Conservation (phyloP, 2,329 filamentous ascomycete species). For the Aspergillus versicolor region DNA sequence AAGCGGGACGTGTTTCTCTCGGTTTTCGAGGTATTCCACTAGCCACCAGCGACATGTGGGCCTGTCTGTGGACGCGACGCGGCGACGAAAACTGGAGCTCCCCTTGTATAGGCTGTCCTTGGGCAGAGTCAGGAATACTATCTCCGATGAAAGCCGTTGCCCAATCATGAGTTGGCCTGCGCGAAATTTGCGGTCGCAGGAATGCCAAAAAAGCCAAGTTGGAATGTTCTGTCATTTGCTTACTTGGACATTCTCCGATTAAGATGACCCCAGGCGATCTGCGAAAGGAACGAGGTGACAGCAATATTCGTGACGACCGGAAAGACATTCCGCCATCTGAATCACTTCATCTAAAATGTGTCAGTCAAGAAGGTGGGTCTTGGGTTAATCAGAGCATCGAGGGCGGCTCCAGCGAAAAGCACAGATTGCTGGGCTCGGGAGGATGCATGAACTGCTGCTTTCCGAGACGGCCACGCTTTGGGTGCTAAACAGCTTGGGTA, state of each 20-base stretch:
- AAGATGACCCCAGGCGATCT: neutral
- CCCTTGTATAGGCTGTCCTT: neutral
- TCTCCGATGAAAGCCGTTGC: neutral
- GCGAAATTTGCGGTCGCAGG: neutral
- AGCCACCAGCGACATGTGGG: neutral
- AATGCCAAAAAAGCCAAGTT: neutral
- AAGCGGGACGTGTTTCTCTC: neutral
- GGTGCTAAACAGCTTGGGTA: neutral
- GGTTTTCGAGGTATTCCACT: neutral
- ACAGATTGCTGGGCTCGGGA: neutral
- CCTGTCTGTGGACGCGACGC: neutral
- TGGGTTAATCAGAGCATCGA: neutral
- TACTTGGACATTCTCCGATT: neutral
- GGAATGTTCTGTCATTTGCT: constrained; percentile 6
- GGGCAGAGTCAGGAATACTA: neutral
- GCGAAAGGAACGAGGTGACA: neutral
- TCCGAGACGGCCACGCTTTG: neutral
- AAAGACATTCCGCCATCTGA: neutral
- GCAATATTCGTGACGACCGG: neutral
- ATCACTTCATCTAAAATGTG: neutral
- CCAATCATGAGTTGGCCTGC: neutral
- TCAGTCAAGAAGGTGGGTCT: neutral
- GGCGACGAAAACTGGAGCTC: neutral
- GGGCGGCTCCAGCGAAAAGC: neutral
- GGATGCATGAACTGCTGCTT: neutral